Evolutionary conservation across 495 filamentous ascomycete species (phyloP), one percentile per base, ranked within the genome.

Genomic region (Acidomyces sp.): DNA sequence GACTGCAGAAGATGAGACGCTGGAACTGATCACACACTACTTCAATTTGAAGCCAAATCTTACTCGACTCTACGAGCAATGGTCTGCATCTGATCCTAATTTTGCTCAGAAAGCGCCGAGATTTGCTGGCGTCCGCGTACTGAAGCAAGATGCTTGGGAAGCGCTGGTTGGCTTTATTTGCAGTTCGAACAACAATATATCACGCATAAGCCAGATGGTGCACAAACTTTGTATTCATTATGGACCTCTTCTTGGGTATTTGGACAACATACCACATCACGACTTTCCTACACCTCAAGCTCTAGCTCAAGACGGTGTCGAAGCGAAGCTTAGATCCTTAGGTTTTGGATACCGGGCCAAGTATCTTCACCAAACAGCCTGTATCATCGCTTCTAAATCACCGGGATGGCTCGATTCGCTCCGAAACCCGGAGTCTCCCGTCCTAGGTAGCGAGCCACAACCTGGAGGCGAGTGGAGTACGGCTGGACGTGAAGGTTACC

Each of bases 161-260:
- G 77, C 92, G 4, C 65, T 99, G 3, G 66, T 99, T 11, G 77
- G 78, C 22, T 99, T 99, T 57, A 95, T 99, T 41, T 96, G 90
- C 68, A 94, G 86, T 58, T 92, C 84, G 62, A 99, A 99, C 61
- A 99, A 99, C 60, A 93, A 99, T 55, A 99, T 99, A 42, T 68
- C 74, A 3, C 78, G 90, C 19, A 99, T 99, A 51, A 84, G 80
- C 10, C 81, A 87, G 56, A 96, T 99, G 90, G 83, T 95, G 16
- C 74, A 87, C 42, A 96, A 94, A 50, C 67, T 99, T 6, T 96
- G 90, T 56, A 41, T 71, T 12, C 70, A 92, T 49, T 96, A 94
- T 52, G 90, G 90, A 0, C 71, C 77, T 0, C 62, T 80, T 15
- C 66, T 96, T 25, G 84, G 74, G 11, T 70, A 75, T 37, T 55